Conservation (phyloP, 768 basidiomycete genomes). For the Gautieria morchelliformis region DNA sequence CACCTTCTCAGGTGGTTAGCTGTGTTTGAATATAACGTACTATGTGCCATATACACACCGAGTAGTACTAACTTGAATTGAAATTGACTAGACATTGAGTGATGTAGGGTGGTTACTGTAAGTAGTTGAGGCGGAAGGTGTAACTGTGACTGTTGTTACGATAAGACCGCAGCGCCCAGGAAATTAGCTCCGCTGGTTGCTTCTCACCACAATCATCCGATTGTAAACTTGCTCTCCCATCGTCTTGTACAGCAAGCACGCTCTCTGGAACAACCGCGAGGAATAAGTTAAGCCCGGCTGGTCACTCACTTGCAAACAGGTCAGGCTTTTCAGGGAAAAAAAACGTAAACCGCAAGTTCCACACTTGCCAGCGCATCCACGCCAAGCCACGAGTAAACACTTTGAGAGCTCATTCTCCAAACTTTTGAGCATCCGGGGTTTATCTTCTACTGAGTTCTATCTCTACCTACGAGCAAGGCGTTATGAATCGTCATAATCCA, state of each 20-base stretch:
- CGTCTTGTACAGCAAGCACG: constrained; percentile 1
- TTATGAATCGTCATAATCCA: constrained; percentile 87
- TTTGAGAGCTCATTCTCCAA: neutral
- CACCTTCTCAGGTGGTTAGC: constrained; percentile 42
- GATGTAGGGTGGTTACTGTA: neutral
- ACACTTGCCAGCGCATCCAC: constrained; percentile 6
- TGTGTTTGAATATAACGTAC: neutral
- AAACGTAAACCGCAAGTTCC: constrained; percentile 1
- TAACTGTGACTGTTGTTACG: constrained; percentile 10
- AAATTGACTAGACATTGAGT: constrained; percentile 79
- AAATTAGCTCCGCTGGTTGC: neutral
- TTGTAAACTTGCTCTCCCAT: constrained; percentile 5
- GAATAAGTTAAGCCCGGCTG: constrained; percentile 6
- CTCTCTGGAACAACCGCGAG: neutral
- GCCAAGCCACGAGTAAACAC: neutral
- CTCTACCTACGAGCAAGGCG: constrained; percentile 4
- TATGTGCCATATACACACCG: constrained; percentile 39
- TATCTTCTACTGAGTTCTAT: neutral
- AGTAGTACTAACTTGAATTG: constrained; percentile 96
- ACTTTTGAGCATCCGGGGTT: constrained; percentile 5
- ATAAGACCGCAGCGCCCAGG: neutral
- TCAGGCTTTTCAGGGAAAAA: constrained; percentile 1
- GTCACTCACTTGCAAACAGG: constrained; percentile 8
- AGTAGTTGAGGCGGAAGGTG: constrained; percentile 21
- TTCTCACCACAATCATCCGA: constrained; percentile 10